Evolutionary conservation across 2,329 filamentous ascomycete species (phyloP).

Genomic region (Talaromyces sp.): DNA sequence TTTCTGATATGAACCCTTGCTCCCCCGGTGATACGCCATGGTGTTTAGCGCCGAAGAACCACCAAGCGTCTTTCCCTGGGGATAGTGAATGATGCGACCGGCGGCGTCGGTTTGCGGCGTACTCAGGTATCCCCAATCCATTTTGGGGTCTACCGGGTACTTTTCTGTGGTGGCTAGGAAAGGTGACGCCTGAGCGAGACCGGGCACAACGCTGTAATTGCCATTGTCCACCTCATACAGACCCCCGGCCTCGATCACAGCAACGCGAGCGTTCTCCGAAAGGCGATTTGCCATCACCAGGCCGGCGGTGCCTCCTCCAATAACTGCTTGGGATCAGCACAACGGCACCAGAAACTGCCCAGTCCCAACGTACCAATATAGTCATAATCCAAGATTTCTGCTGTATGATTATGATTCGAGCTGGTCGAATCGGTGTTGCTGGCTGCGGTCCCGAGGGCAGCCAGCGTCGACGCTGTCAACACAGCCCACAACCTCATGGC

Average conservation of each 20-base stretch:
- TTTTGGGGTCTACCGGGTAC: not conserved
- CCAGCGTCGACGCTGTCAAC: too few relatives aligned
- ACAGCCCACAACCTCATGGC: too few relatives aligned
- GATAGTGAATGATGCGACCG: not conserved
- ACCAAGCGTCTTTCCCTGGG: not conserved
- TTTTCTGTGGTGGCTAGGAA: not conserved
- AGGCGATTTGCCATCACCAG: conserved; percentile 45
- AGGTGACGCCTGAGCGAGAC: conserved; percentile 8
- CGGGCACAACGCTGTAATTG: conserved; percentile 38
- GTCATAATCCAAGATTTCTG: too few relatives aligned
- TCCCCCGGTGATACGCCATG: not conserved
- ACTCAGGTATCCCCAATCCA: not conserved
- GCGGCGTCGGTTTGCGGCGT: not conserved
- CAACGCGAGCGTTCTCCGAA: conserved; percentile 37
- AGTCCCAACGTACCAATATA: too few relatives aligned
- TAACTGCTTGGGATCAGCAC: conserved; percentile 11
- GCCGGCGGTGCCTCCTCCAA: conserved; percentile 35
- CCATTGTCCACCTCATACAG: conserved; percentile 48
- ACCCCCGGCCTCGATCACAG: conserved; percentile 36
- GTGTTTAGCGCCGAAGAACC: not conserved
- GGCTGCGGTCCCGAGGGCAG: too few relatives aligned
- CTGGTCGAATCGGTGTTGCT: too few relatives aligned
- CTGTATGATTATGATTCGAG: too few relatives aligned
- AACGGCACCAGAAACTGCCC: too few relatives aligned
- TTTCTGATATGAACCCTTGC: not conserved